A percentile compares a stretch with the other conserved stretches of the same genome.
Evolutionary conservation across 305 asterid species (phyloP).

Genomic region (Solanum hybrid): DNA sequence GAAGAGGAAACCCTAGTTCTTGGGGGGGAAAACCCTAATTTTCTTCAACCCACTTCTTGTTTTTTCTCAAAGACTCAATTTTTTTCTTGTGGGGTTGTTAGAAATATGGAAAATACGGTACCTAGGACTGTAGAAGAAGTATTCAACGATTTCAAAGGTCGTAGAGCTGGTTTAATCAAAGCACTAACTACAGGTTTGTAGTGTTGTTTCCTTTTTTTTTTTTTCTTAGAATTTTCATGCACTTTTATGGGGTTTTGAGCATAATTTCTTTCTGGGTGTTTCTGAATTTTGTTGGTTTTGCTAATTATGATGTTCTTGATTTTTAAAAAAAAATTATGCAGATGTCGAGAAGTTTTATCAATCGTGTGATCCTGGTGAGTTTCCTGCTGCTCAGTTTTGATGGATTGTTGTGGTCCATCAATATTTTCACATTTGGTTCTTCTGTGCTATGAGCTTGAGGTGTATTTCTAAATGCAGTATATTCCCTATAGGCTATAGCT

Average conservation of each 20-base stretch:
- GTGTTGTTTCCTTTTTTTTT: background rate
- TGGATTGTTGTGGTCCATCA: background rate
- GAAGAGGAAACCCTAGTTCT: slow-evolving; percentile 27
- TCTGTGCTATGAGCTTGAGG: background rate
- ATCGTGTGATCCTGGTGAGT: slow-evolving; percentile 42
- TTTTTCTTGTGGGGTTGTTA: slow-evolving; percentile 3
- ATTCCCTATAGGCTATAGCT: background rate
- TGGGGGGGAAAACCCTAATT: slow-evolving; percentile 18
- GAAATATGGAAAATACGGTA: slow-evolving; percentile 49
- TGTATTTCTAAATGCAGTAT: background rate
- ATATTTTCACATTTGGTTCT: background rate
- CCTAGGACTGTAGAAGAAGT: slow-evolving; percentile 78
- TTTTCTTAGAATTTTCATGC: background rate
- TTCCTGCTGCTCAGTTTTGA: background rate
- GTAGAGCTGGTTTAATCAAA: slow-evolving; percentile 63
- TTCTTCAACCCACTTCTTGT: background rate
- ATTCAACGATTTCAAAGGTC: slow-evolving; percentile 64
- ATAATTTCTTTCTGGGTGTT: background rate
- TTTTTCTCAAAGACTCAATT: background rate
- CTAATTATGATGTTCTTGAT: background rate
- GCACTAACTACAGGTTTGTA: slow-evolving; percentile 63
- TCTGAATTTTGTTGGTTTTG: background rate
- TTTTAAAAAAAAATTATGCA: slow-evolving; percentile 7
- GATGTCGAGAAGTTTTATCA: slow-evolving; percentile 30
- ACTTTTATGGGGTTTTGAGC: background rate